A percentile compares a stretch with the other conserved stretches of the same genome.
Conservation (phyloP, 768 basidiomycete species). For the Mycena amicta region DNA sequence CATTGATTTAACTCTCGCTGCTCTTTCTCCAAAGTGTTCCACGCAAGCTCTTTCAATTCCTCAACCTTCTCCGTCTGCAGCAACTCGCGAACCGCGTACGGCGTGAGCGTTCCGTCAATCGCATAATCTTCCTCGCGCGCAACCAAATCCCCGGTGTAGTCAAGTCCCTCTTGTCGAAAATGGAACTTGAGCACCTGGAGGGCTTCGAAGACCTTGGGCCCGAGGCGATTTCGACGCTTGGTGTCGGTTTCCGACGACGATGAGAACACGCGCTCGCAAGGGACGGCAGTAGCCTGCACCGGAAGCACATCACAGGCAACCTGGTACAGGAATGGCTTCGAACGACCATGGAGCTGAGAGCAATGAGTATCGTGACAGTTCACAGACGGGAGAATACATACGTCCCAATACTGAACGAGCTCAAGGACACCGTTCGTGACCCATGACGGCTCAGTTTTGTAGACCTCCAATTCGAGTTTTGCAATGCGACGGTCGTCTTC, state of each 20-base stretch:
- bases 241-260: background rate
- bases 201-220: background rate
- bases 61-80: background rate
- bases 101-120: background rate
- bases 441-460: slow-evolving; percentile 4
- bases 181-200: background rate
- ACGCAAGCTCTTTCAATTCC: background rate
- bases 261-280: background rate
- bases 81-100: background rate
- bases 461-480: slow-evolving; percentile 2
- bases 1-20: background rate
- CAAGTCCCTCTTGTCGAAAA: background rate
- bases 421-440: background rate
- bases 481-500: slow-evolving; percentile 8
- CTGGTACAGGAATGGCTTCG: background rate
- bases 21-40: background rate
- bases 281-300: background rate
- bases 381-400: slow-evolving; percentile 5
- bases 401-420: slow-evolving; percentile 25
- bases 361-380: background rate
- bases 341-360: background rate
- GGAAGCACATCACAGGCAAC: background rate
- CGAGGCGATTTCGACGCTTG: background rate
- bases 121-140: background rate
- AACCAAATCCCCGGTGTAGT: background rate